A percentile compares a stretch with the other conserved stretches of the same genome.
These are phyloP conservation scores for Typha latifolia DNA, from an alignment of 176 grass and related monocot species.

Conservation along the genomic window DNA sequence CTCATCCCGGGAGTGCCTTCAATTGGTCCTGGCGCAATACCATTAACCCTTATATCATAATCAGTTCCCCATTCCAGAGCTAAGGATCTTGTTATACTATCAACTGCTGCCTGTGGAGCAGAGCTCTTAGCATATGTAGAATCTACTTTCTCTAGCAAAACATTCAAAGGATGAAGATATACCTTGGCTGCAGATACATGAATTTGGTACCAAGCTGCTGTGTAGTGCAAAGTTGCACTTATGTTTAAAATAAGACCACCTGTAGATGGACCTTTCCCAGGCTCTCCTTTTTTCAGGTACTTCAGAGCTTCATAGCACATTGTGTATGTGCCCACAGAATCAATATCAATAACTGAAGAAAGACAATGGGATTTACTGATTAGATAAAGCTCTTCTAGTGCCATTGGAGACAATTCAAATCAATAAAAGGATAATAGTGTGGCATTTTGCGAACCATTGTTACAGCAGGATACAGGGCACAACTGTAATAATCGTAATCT, in stretches of 20 bases:
- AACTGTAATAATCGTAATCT: neutral
- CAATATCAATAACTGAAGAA: constrained; percentile 80
- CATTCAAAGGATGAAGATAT: neutral
- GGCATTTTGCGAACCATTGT: neutral
- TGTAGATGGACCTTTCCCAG: constrained; percentile 41
- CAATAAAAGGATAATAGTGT: neutral
- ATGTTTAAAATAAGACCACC: constrained; percentile 90
- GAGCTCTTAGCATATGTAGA: neutral
- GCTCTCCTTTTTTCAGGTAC: constrained; percentile 74
- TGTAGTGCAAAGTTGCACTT: constrained; percentile 83
- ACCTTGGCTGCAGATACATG: constrained; percentile 88
- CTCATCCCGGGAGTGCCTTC: constrained; percentile 73
- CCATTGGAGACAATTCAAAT: neutral
- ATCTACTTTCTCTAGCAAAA: neutral
- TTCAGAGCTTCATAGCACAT: constrained; percentile 86
- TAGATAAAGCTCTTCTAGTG: neutral
- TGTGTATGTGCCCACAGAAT: constrained; percentile 80
- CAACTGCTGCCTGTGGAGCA: constrained; percentile 57
- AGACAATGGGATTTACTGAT: neutral
- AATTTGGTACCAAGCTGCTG: constrained; percentile 88
- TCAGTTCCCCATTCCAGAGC: constrained; percentile 97
- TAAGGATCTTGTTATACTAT: constrained; percentile 84
- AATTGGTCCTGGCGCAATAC: constrained; percentile 81
- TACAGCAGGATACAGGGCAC: neutral
- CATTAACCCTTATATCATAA: constrained; percentile 87